phyloP scores from a whole-genome alignment of 139 green algal genomes.

The Chlorella sp. region DNA sequence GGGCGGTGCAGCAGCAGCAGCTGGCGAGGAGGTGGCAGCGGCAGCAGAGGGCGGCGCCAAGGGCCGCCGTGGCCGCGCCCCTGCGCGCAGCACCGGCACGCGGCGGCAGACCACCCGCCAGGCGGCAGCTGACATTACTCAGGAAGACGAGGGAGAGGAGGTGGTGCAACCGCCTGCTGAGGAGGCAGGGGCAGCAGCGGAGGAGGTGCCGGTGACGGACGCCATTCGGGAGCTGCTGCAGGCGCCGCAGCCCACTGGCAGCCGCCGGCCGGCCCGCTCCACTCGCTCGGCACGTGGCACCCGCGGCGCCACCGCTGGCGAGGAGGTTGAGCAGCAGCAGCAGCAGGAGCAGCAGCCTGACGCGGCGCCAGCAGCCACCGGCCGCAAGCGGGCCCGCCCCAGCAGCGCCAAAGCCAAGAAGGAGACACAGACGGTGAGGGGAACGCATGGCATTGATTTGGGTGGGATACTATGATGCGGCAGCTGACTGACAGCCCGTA shows the following conservation, averaged over 20 bases:
- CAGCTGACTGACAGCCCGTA: too few species aligned
- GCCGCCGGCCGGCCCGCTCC: constrained; percentile 7
- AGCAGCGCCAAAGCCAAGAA: background rate
- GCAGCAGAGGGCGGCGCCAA: background rate
- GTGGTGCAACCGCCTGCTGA: background rate
- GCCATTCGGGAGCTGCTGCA: constrained; percentile 35
- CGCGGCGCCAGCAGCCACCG: background rate
- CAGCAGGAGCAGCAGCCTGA: constrained; percentile 21
- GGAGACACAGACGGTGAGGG: constrained; percentile 10
- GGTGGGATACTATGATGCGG: too few species aligned
- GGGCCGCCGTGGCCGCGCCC: background rate
- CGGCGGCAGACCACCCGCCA: constrained; percentile 29
- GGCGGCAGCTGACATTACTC: background rate
- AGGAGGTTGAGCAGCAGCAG: constrained; percentile 21
- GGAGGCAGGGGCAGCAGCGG: background rate
- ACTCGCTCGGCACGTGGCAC: constrained; percentile 3
- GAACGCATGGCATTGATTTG: too few species aligned
- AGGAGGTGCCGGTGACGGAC: constrained; percentile 29
- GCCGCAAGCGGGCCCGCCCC: constrained; percentile 14
- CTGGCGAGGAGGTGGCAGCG: background rate
- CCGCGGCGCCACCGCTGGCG: background rate
- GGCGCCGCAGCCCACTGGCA: constrained; percentile 15
- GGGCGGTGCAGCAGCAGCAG: constrained; percentile 1
- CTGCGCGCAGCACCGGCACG: constrained; percentile 8
- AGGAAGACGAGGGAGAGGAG: constrained; percentile 30